Base-by-base conservation (phyloP, 2,329 filamentous ascomycete species). In the Fusarium pseudoanthophilum region DNA sequence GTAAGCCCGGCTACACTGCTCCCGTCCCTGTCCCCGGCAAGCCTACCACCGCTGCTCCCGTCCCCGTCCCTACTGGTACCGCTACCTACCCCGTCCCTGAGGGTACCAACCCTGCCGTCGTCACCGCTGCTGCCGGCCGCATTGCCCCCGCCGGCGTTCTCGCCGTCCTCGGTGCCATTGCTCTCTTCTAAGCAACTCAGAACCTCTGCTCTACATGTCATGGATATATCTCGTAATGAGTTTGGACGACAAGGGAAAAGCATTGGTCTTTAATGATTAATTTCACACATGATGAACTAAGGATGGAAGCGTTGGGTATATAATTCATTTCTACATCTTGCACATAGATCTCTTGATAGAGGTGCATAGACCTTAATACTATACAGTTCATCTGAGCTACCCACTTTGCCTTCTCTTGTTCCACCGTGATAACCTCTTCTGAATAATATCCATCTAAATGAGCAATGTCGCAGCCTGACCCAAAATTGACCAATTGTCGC, bases 111-210 rank as follows among this genome's bases (percentile, higher is more conserved):
- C 89, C 87, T 84, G 82, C 82, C 72, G 84, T 86, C 74, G 86
- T 84, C 79, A 81, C 89, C 74, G 89, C 88, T 48, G 89, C 87
- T 73, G 89, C 87, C 71, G 87, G 84, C 76, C 87, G 70, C 43
- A 51, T 71, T 26, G 70, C 60, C 34, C 70, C 70, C 16, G 70
- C 70, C 36, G 70, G 70, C 18, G 8, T 91, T 75, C 88, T 87
- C 76, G 89, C 87, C 85, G 79, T 90, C 76, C 83, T 91, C 80
- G 90, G 87, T 78, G 80, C 90, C 69, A 88, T 87, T 79, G 89
- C 87, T 80, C 83, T 87, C 79, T 85, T 90, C 84, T 90, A 90
- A 87, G 46, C 51, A 53, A 53, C 24, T 15, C 34, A 21, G 34
- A 46, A 58, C 37, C 40, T 26, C 34, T 46, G 43, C 42, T 66